phyloP scores from a whole-genome alignment of 2,329 filamentous ascomycete species.

The Orbilia blumenaviensis region DNA sequence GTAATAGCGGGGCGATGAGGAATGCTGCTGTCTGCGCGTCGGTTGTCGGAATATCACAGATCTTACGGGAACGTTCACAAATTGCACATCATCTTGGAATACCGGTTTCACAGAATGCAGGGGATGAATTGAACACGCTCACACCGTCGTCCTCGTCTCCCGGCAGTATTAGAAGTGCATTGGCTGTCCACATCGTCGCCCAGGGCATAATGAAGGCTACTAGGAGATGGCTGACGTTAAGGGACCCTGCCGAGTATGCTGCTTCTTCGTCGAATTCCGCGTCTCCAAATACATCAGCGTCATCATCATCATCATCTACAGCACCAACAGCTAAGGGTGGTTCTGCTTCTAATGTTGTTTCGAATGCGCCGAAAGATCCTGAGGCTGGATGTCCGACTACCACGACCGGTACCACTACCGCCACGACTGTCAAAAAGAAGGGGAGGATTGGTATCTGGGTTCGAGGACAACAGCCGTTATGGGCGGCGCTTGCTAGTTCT shows the following conservation, averaged over 20 bases:
- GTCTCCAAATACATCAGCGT: slow-evolving; percentile 51
- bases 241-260: slow-evolving; percentile 54
- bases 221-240: slow-evolving; percentile 57
- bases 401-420: slow-evolving; percentile 9
- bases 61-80: slow-evolving; percentile 38
- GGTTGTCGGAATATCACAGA: slow-evolving; percentile 61
- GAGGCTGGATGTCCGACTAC: slow-evolving; percentile 59
- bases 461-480: slow-evolving; percentile 68
- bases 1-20: slow-evolving; percentile 64
- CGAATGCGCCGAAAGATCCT: slow-evolving; percentile 56
- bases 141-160: slow-evolving; percentile 50
- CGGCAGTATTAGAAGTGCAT: slow-evolving; percentile 56
- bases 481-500: slow-evolving; percentile 69
- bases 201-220: slow-evolving; percentile 58
- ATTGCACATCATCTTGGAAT: slow-evolving; percentile 49
- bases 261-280: slow-evolving; percentile 37
- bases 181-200: slow-evolving; percentile 59
- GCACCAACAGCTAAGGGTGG: slow-evolving; percentile 39
- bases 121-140: slow-evolving; percentile 48
- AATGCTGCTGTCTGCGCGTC: slow-evolving; percentile 66
- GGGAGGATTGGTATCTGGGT: slow-evolving; percentile 67
- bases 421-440: slow-evolving; percentile 63
- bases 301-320: slow-evolving; percentile 39
- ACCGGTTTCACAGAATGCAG: slow-evolving; percentile 29
- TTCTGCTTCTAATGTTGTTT: slow-evolving; percentile 45